Percentiles rank a stretch among this genome's conserved stretches.
These are phyloP conservation scores for Pseudozyma pruni DNA, from an alignment of 1,284 basidiomycete genomes.

Conservation along the genomic window DNA sequence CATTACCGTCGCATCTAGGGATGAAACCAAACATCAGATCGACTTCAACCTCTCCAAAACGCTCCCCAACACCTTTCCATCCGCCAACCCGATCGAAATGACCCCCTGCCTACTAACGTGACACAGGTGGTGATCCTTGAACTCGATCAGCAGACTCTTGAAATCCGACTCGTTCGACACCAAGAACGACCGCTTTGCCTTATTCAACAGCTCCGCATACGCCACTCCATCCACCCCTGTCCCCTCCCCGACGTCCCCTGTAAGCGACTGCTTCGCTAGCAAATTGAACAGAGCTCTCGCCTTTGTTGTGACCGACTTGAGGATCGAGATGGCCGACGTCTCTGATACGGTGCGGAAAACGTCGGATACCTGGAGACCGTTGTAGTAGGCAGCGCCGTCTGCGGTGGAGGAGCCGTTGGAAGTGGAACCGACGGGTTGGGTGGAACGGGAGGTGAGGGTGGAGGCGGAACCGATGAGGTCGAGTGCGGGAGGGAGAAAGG, in stretches of 20 bases:
- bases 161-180: slow-evolving; percentile 49
- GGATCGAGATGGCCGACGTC: slow-evolving; percentile 51
- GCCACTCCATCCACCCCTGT: slow-evolving; percentile 16
- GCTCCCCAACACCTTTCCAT: slow-evolving; percentile 9
- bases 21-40: slow-evolving; percentile 13
- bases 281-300: slow-evolving; percentile 53
- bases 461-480: slow-evolving; percentile 36
- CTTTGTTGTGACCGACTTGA: slow-evolving; percentile 54
- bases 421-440: background rate
- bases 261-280: slow-evolving; percentile 32
- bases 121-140: slow-evolving; percentile 52
- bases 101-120: slow-evolving; percentile 26
- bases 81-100: slow-evolving; percentile 28
- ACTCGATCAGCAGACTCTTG: slow-evolving; percentile 53
- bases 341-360: slow-evolving; percentile 30
- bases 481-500: slow-evolving; percentile 23
- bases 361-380: slow-evolving; percentile 34
- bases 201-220: slow-evolving; percentile 41
- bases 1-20: too few relatives aligned
- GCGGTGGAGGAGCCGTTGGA: slow-evolving; percentile 4
- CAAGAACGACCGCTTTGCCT: slow-evolving; percentile 46
- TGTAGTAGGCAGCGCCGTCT: slow-evolving; percentile 18
- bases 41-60: slow-evolving; percentile 38
- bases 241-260: background rate
- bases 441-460: background rate